Evolutionary conservation across 495 filamentous ascomycete species (phyloP), one percentile per base, ranked within the genome.

Genomic region (Cercophora scortea): DNA sequence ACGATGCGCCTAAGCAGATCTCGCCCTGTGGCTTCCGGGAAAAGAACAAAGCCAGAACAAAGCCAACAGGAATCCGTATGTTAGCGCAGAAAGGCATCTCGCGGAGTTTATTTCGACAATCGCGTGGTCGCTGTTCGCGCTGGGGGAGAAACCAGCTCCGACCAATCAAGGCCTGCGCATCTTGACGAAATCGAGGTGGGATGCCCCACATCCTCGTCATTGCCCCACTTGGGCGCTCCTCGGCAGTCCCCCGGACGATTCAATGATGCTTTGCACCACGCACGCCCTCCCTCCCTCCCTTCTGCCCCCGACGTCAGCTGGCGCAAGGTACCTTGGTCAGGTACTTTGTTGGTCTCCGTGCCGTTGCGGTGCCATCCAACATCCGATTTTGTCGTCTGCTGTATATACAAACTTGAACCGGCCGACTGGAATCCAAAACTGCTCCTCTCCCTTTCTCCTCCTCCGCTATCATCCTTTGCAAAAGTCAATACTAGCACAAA

Each of bases 191-290:
- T n/a, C n/a, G n/a, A n/a, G n/a, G n/a, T 25, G 25, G 25, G 25
- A 25, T 25, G 25, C 5, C 25, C 25, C 25, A 25, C 25, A 25
- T 25, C 25, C 25, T 50, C 60, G 60, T 62, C 60, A 62, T 58
- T 33, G 57, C 41, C 57, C 60, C 60, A 55, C 25, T 25, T 25
- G 25, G 25, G 2, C 5, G 25, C 25, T 25, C 60, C 40, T 59
- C 5, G 43, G 36, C 25, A 41, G 44, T 59, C 48, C 48, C 50
- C 42, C 32, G 48, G 42, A 6, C 44, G 41, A 56, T 55, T 55
- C 49, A 49, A 60, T 60, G 45, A 53, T 57, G 57, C 50, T 10
- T 11, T 2, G 34, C 34, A 36, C 34, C 36, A 38, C 2, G 8
- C 36, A 8, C 36, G 9, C 36, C 13, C 13, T 13, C 36, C 9